Evolutionary conservation across 257 asterid genomes (phyloP).

Genomic region (Lithospermum erythrorhizon): DNA sequence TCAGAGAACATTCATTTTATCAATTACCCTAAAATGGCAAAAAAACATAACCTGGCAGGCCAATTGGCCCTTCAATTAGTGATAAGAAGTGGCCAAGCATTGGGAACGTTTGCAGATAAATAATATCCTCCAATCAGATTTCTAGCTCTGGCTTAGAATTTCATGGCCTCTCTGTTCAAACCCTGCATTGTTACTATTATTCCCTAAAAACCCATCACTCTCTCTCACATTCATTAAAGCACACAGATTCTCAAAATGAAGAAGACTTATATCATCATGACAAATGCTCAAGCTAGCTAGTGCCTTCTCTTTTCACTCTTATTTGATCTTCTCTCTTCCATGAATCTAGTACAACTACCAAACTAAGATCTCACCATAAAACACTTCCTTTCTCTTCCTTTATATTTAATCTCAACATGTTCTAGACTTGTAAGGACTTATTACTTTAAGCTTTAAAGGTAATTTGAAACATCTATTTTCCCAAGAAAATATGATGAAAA

Average conservation of each 20-base stretch:
- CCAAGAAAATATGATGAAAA: constrained; percentile 16
- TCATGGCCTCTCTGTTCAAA: constrained; percentile 18
- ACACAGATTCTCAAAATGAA: constrained; percentile 1
- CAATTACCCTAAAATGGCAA: constrained; percentile 37
- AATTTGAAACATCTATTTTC: constrained; percentile 8
- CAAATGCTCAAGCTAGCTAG: neutral
- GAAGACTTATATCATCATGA: too few relatives aligned
- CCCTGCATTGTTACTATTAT: neutral
- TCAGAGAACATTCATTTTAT: constrained; percentile 46
- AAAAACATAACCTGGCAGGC: constrained; percentile 41
- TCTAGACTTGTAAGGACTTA: neutral
- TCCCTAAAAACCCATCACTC: neutral
- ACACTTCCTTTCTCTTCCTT: neutral
- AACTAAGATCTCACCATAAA: neutral
- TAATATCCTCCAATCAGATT: constrained; percentile 36
- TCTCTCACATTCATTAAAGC: constrained; percentile 8
- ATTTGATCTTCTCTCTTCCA: neutral
- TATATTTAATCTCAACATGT: too few relatives aligned
- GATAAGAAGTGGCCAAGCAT: constrained; percentile 42
- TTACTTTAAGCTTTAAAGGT: constrained; percentile 13
- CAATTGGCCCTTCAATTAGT: constrained; percentile 36
- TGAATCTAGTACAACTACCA: neutral
- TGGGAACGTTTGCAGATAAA: constrained; percentile 43
- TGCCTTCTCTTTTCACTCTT: constrained; percentile 3
- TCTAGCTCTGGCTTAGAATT: constrained; percentile 23